Evolutionary conservation across 768 basidiomycete genomes (phyloP).

Genomic region (Boletus speciosus): DNA sequence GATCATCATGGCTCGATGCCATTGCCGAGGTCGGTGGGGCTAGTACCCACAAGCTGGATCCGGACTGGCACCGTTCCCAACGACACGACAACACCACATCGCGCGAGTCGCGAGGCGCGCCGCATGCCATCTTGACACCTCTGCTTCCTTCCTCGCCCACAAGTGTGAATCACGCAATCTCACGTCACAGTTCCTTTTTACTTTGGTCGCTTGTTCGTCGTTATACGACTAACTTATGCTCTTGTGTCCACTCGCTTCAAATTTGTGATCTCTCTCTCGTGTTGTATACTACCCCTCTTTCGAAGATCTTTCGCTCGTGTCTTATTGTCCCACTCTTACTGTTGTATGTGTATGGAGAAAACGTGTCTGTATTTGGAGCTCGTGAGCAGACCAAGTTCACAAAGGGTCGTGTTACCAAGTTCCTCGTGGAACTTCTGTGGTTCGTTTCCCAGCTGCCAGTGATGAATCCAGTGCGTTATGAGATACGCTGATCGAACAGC

Average conservation of each 20-base stretch:
- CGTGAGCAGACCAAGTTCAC: neutral
- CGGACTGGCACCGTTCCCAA: neutral
- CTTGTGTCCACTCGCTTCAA: neutral
- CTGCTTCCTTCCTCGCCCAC: neutral
- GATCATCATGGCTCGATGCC: conserved; percentile 15
- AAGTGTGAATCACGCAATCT: neutral
- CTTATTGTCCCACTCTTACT: neutral
- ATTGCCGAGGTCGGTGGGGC: conserved; percentile 9
- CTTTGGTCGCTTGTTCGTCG: neutral
- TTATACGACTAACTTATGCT: conserved; percentile 18
- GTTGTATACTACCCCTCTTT: conserved; percentile 12
- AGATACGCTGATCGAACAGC: neutral
- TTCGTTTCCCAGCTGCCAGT: neutral
- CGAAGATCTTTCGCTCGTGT: neutral
- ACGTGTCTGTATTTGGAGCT: neutral
- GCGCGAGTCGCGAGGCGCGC: conserved; percentile 13
- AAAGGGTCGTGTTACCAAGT: neutral
- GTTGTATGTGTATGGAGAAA: neutral
- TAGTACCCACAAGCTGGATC: conserved; percentile 7
- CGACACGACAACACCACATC: neutral
- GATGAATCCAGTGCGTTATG: neutral
- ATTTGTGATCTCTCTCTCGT: conserved; percentile 3
- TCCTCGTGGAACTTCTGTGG: neutral
- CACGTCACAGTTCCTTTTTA: neutral
- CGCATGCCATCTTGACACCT: neutral